Conservation (phyloP, 305 asterid species). For the Ajuga reptans region DNA sequence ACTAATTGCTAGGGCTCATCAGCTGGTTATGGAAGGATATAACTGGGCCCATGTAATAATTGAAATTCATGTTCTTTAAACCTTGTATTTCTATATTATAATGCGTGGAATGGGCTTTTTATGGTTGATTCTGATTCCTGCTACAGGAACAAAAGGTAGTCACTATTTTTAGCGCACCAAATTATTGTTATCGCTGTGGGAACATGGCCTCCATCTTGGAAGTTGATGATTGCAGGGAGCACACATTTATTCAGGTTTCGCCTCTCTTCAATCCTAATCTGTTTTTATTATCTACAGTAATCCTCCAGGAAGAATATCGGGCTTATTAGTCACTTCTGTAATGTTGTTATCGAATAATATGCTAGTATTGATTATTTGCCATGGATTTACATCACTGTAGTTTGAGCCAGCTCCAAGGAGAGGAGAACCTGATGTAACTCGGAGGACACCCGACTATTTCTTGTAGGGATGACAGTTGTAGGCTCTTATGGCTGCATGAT, state of each 20-base stretch:
- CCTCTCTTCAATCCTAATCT: slow-evolving; percentile 10
- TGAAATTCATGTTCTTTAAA: neutral
- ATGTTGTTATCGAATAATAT: neutral
- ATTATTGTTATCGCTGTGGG: slow-evolving; percentile 95
- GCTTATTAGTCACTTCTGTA: neutral
- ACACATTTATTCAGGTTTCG: slow-evolving; percentile 81
- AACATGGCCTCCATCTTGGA: slow-evolving; percentile 98
- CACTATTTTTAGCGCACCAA: slow-evolving; percentile 91
- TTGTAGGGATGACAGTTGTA: slow-evolving; percentile 39
- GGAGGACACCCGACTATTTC: slow-evolving; percentile 89
- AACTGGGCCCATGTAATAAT: slow-evolving; percentile 88
- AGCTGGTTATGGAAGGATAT: slow-evolving; percentile 95
- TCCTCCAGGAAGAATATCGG: neutral
- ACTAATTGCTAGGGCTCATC: slow-evolving; percentile 93
- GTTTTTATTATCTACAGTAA: neutral
- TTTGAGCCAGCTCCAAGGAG: slow-evolving; percentile 93
- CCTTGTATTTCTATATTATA: neutral
- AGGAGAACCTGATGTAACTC: slow-evolving; percentile 84
- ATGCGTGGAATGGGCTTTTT: neutral
- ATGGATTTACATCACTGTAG: slow-evolving; percentile 30
- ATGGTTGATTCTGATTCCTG: slow-evolving; percentile 11
- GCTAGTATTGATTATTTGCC: neutral
- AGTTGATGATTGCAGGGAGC: slow-evolving; percentile 87
- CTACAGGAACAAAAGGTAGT: slow-evolving; percentile 94
- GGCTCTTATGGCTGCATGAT: slow-evolving; percentile 21